Percentiles rank a stretch among this genome's conserved stretches.
These are phyloP conservation scores for Amphicarpaea edgeworthii DNA, from an alignment of 306 rosid species.

Conservation along the genomic window DNA sequence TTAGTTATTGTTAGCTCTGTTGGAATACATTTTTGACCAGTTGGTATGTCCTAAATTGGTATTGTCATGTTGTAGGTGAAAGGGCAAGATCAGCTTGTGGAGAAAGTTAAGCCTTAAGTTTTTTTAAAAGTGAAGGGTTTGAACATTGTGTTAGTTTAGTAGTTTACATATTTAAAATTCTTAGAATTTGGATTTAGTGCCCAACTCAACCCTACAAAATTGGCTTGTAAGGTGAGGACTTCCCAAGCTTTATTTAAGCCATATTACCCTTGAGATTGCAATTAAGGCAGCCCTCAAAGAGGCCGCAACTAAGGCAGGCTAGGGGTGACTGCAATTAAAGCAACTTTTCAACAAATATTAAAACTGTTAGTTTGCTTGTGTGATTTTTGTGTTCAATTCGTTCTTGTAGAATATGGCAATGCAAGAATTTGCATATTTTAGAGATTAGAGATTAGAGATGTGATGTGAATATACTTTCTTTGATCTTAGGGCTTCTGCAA, in stretches of 20 bases:
- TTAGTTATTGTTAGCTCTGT: background rate
- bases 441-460: background rate
- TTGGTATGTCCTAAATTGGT: background rate
- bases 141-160: conserved; percentile 21
- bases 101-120: background rate
- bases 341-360: background rate
- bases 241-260: too few relatives aligned
- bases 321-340: background rate
- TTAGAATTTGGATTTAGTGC: too few relatives aligned
- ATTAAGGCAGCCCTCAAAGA: too few relatives aligned
- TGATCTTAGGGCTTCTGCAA: conserved; percentile 10
- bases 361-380: conserved; percentile 14
- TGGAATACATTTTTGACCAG: background rate
- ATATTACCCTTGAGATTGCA: too few relatives aligned
- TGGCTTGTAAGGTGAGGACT: too few relatives aligned
- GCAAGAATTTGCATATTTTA: background rate
- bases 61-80: conserved; percentile 29
- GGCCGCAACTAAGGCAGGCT: too few relatives aligned
- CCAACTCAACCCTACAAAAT: too few relatives aligned
- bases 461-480: conserved; percentile 12
- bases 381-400: background rate
- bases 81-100: background rate
- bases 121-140: conserved; percentile 8
- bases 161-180: background rate
- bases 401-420: conserved; percentile 28